phyloP scores from a whole-genome alignment of 169 alveolate species.

The Plasmodium fragile region DNA sequence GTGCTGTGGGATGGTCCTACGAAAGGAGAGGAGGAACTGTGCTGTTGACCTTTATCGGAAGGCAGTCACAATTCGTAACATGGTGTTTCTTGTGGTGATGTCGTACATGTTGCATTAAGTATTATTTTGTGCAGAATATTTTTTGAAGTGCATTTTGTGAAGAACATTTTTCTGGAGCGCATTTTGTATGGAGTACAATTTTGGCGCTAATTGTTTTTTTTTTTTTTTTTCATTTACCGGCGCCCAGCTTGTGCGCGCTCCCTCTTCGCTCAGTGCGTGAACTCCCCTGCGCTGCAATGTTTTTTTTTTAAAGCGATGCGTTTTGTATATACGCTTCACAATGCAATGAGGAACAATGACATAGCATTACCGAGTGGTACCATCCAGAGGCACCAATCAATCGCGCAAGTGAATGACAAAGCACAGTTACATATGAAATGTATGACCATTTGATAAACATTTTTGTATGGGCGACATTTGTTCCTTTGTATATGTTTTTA shows the following conservation, averaged over 20 bases:
- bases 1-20: not conserved
- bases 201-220: not conserved
- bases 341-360: not conserved
- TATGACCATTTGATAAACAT: slow-evolving; percentile 5
- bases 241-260: not conserved
- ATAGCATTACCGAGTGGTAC: not conserved
- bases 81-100: not conserved
- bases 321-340: not conserved
- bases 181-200: not conserved
- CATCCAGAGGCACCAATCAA: not conserved
- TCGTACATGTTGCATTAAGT: not conserved
- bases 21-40: not conserved
- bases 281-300: not conserved
- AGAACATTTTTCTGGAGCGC: not conserved
- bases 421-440: not conserved
- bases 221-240: slow-evolving; percentile 7
- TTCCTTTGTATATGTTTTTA: not conserved
- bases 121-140: not conserved
- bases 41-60: not conserved
- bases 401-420: not conserved
- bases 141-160: not conserved
- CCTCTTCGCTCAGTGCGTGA: not conserved
- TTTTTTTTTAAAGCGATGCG: not conserved
- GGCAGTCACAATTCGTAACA: not conserved
- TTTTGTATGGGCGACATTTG: not conserved